Percentiles rank a stretch among this genome's conserved stretches.
Evolutionary conservation across 1,284 basidiomycete species (phyloP).

Genomic region (Cryptococcus jaspeensis): DNA sequence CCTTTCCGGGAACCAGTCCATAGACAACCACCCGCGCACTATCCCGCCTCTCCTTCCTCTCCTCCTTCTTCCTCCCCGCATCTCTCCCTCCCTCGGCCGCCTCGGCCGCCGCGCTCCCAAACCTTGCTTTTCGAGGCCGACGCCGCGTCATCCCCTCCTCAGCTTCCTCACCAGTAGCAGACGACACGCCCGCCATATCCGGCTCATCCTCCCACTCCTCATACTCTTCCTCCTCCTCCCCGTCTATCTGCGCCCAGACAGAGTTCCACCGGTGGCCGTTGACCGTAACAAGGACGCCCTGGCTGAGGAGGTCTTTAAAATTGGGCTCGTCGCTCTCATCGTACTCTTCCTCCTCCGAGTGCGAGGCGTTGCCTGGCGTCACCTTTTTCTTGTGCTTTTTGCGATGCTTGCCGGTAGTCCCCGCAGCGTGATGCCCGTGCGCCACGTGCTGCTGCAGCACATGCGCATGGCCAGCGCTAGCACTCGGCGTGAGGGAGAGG

Average conservation of each 20-base stretch:
- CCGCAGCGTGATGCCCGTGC: constrained; percentile 13
- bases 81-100: neutral
- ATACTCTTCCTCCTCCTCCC: constrained; percentile 38
- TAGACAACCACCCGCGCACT: constrained; percentile 50
- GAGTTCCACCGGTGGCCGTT: constrained; percentile 50
- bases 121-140: constrained; percentile 30
- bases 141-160: constrained; percentile 25
- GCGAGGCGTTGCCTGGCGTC: constrained; percentile 13
- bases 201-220: constrained; percentile 29
- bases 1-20: constrained; percentile 47
- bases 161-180: constrained; percentile 8
- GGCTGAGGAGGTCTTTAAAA: constrained; percentile 49
- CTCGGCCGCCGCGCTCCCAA: constrained; percentile 10
- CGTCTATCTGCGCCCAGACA: constrained; percentile 50
- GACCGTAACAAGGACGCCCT: constrained; percentile 49
- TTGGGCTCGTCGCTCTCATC: constrained; percentile 31
- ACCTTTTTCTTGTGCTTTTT: constrained; percentile 8
- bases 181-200: neutral
- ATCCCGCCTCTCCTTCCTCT: constrained; percentile 35
- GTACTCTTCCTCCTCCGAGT: constrained; percentile 27
- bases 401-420: neutral
- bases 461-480: neutral
- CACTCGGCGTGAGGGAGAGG: constrained; percentile 35
- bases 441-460: constrained; percentile 22
- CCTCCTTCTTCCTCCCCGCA: constrained; percentile 13